phyloP scores from a whole-genome alignment of 1,139 yeast species.

The Scheffersomyces insectosa region DNA sequence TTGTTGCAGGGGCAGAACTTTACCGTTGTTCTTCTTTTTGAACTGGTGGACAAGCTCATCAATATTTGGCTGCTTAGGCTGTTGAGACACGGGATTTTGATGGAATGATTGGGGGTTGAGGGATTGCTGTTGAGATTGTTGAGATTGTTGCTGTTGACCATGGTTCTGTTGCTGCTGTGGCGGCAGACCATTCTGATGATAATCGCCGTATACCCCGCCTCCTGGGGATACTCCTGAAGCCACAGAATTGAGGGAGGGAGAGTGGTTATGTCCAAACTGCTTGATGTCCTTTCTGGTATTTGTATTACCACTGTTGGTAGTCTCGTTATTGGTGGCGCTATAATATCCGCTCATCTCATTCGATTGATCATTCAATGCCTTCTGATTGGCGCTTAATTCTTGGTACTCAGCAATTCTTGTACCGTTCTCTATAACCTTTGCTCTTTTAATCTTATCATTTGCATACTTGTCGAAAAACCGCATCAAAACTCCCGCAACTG shows the following conservation, averaged over 20 bases:
- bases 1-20: neutral
- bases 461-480: conserved; percentile 49
- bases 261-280: conserved; percentile 4
- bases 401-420: conserved; percentile 40
- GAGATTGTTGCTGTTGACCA: neutral
- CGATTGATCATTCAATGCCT: conserved; percentile 25
- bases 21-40: conserved; percentile 14
- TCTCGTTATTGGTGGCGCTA: conserved; percentile 1
- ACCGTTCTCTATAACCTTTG: conserved; percentile 43
- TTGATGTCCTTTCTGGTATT: conserved; percentile 2
- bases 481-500: conserved; percentile 44
- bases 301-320: conserved; percentile 2
- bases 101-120: neutral
- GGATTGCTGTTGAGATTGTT: neutral
- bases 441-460: conserved; percentile 45
- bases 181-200: conserved; percentile 10
- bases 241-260: conserved; percentile 13
- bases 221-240: conserved; percentile 37
- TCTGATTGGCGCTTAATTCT: conserved; percentile 30
- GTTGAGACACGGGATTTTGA: neutral
- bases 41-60: conserved; percentile 36
- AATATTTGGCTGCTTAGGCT: conserved; percentile 17
- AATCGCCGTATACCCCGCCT: conserved; percentile 19
- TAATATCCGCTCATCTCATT: conserved; percentile 18
- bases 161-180: neutral